These are phyloP conservation scores for Sideroxylon spinosum DNA, from an alignment of 179 eudicot species.

Conservation along the genomic window DNA sequence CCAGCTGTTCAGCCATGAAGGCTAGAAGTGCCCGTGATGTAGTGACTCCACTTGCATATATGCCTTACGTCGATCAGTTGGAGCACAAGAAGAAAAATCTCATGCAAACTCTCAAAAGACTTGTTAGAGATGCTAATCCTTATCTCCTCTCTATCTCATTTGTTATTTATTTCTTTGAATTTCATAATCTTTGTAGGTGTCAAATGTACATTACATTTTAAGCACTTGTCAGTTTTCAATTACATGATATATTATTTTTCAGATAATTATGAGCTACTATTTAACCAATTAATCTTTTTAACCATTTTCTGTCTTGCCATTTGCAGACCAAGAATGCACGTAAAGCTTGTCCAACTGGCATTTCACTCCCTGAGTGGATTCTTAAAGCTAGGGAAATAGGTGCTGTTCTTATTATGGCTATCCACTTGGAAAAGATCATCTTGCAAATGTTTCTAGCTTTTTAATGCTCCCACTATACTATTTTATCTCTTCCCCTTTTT, in stretches of 20 bases:
- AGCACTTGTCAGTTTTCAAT: neutral
- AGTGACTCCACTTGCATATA: constrained; percentile 85
- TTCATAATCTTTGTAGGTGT: neutral
- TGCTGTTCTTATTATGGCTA: constrained; percentile 23
- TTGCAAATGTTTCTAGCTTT: neutral
- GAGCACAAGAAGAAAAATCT: constrained; percentile 78
- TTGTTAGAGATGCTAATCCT: constrained; percentile 44
- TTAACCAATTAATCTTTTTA: neutral
- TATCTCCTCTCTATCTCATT: constrained; percentile 13
- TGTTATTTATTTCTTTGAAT: neutral
- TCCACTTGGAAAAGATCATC: neutral
- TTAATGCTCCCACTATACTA: neutral
- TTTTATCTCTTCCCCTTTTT: neutral
- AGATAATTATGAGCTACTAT: neutral
- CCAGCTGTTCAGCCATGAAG: constrained; percentile 36
- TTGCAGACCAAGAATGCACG: constrained; percentile 86
- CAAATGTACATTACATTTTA: neutral
- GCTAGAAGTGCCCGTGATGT: constrained; percentile 72
- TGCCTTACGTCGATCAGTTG: constrained; percentile 77
- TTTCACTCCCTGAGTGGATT: constrained; percentile 81
- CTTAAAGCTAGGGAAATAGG: constrained; percentile 82
- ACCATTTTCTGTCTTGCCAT: constrained; percentile 16
- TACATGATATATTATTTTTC: neutral
- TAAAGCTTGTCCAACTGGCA: constrained; percentile 78
- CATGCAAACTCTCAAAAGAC: constrained; percentile 60